Conservation (phyloP, 2,329 filamentous ascomycete genomes). For the Simplicillium aogashimaense region DNA sequence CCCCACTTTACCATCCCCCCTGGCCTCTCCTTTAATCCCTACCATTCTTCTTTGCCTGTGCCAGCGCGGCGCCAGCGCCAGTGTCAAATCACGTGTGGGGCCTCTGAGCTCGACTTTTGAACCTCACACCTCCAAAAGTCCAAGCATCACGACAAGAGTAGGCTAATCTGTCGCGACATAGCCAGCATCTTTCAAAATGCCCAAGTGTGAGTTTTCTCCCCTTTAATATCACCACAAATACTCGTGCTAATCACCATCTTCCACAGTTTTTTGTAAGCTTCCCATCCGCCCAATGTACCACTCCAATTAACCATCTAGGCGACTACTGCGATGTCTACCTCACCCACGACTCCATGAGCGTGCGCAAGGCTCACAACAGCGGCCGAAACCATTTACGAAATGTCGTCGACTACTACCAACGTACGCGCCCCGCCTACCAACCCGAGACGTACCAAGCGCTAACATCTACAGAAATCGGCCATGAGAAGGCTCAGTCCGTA, state of each 20-base stretch:
- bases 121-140: slow-evolving; percentile 3
- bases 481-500: slow-evolving; percentile 96
- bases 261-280: slow-evolving; percentile 19
- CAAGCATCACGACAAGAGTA: background rate
- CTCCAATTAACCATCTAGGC: slow-evolving; percentile 25
- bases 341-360: slow-evolving; percentile 99
- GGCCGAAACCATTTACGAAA: slow-evolving; percentile 95
- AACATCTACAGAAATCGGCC: slow-evolving; percentile 69
- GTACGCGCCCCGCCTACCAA: slow-evolving; percentile 33
- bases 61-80: background rate
- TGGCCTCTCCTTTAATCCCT: too few species aligned
- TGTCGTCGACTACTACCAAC: slow-evolving; percentile 97
- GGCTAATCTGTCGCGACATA: background rate
- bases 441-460: background rate
- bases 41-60: background rate
- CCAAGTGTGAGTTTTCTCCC: slow-evolving; percentile 61
- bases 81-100: slow-evolving; percentile 6
- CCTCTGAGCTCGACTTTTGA: background rate
- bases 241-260: background rate
- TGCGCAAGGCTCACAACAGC: slow-evolving; percentile 96
- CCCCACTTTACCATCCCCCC: background rate
- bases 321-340: slow-evolving; percentile 99
- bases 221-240: background rate
- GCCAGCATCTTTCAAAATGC: slow-evolving; percentile 49
- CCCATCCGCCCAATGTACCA: slow-evolving; percentile 5